Base-by-base conservation (phyloP, 108 stramenopile species). In the Pseudonitzschia pungens region DNA sequence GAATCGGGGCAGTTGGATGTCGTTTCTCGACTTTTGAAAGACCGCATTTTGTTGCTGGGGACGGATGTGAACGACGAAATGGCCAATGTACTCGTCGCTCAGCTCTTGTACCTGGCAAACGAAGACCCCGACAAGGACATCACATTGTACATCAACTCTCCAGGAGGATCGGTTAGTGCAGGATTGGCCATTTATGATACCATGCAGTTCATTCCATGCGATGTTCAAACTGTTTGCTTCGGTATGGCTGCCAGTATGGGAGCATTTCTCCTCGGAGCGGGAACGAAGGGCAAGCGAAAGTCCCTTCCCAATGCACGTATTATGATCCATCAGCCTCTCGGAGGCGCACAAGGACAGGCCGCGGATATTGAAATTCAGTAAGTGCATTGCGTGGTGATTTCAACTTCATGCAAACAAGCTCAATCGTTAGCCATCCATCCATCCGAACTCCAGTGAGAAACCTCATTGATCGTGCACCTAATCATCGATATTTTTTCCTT, bases 321-420 rank as follows among this genome's bases (percentile, higher is more conserved):
- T 69, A 98, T 98, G 98, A 98, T 98, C 79, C 98, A 97, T 82
- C 98, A 98, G 77, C 97, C 97, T 20, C 73, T 97, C 15, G 98
- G 98, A 10, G 98, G 98, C 2, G 98, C 96, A 1, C 96, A 97
- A 75, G 98, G 98, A 18, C 95, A 96, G 74, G 98, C 98, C 10
- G 90, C 95, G 40, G 98, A 98, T 76, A 97, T 98, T 78, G 97
- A 98, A 75, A 97, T 98, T 69, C 97, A 98, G 88, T n/a, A n/a
- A n/a, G 89, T 31, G 90, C 96, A 75, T 86, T 96, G 87, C 96
- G 96, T 82, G 96, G 96, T n/a, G 83, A 95, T 27, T 93, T 90
- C 40, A 88, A 94, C n/a, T 11, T n/a, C n/a, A n/a, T n/a, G n/a
- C n/a, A n/a, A n/a, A n/a, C n/a, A n/a, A n/a, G n/a, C n/a, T n/a